Conservation (phyloP, 73 alveolate genomes). For the Paramecium primaurelia region DNA sequence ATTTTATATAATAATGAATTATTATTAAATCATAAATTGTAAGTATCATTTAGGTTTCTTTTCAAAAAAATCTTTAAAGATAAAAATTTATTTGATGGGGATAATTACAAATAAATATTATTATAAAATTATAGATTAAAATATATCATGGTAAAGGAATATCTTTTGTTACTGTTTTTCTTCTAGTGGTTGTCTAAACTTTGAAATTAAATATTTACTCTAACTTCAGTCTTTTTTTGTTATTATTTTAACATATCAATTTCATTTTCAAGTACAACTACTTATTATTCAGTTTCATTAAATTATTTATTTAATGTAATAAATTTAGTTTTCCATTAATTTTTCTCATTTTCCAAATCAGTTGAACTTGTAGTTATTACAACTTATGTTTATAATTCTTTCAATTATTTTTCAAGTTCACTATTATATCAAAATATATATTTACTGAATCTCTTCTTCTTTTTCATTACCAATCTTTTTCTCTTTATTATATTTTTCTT, state of each 20-base stretch:
- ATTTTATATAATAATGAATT: too few species aligned
- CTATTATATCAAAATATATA: neutral
- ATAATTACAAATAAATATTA: neutral
- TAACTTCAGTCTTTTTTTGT: neutral
- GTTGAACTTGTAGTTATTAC: neutral
- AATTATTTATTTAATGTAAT: neutral
- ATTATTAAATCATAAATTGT: too few species aligned
- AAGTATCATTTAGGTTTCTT: too few species aligned
- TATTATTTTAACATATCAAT: neutral
- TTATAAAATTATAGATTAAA: neutral
- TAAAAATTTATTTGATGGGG: too few species aligned
- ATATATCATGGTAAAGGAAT: neutral
- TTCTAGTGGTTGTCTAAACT: neutral
- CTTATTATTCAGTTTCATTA: neutral
- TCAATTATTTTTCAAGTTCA: neutral
- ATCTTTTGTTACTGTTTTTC: neutral
- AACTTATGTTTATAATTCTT: neutral
- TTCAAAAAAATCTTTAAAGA: too few species aligned
- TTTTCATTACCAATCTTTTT: neutral
- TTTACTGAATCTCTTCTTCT: neutral
- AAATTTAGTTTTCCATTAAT: neutral
- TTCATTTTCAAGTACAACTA: constrained; percentile 7
- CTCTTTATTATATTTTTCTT: neutral
- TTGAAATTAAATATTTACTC: neutral
- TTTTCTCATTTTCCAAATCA: neutral